Percentiles rank a stretch among this genome's conserved stretches.
phyloP scores from a whole-genome alignment of 2,329 filamentous ascomycete genomes.

The Knoxdaviesia capensis region DNA sequence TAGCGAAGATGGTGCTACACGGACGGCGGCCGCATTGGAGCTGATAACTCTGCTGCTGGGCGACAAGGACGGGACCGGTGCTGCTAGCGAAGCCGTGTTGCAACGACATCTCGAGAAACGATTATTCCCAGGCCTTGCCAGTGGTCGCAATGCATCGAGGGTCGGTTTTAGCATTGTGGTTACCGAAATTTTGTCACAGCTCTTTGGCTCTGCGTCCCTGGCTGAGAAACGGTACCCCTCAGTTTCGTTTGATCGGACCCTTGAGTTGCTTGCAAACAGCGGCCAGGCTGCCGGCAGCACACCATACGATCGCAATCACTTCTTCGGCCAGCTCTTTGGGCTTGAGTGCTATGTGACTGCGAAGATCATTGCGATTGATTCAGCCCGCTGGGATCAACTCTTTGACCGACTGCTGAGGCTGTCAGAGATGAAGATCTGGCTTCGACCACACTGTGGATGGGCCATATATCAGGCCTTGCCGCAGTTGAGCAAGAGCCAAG shows the following conservation, averaged over 20 bases:
- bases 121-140: slow-evolving; percentile 74
- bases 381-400: slow-evolving; percentile 43
- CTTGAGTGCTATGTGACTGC: slow-evolving; percentile 73
- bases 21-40: slow-evolving; percentile 36
- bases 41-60: slow-evolving; percentile 35
- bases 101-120: slow-evolving; percentile 41
- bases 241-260: slow-evolving; percentile 33
- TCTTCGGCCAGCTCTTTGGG: slow-evolving; percentile 73
- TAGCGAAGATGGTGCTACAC: slow-evolving; percentile 34
- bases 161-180: slow-evolving; percentile 79
- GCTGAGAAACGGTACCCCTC: slow-evolving; percentile 26
- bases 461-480: slow-evolving; percentile 55
- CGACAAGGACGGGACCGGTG: slow-evolving; percentile 14
- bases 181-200: slow-evolving; percentile 56
- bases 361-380: slow-evolving; percentile 42
- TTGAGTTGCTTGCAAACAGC: slow-evolving; percentile 32
- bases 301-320: slow-evolving; percentile 62
- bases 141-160: slow-evolving; percentile 71
- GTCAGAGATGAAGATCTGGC: slow-evolving; percentile 67
- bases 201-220: slow-evolving; percentile 34
- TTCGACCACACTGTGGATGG: slow-evolving; percentile 73
- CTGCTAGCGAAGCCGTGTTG: slow-evolving; percentile 29
- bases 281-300: slow-evolving; percentile 32
- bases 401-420: slow-evolving; percentile 55
- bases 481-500: slow-evolving; percentile 36